Conservation (phyloP, 805 yeast genomes). For the Cyberlindnera meyerae region DNA sequence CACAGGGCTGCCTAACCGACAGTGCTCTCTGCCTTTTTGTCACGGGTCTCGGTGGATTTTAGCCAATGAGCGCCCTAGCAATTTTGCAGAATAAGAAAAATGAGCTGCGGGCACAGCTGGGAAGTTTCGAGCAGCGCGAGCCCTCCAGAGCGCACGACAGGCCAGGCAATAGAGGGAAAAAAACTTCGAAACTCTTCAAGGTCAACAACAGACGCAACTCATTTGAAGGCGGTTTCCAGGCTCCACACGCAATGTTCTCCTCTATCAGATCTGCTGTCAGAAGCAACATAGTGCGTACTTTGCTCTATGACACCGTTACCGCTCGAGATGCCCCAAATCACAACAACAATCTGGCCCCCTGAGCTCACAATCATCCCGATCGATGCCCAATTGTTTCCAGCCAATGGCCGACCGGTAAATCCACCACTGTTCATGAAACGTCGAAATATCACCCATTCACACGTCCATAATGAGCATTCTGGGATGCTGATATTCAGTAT, state of each 20-base stretch:
- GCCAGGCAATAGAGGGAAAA: slow-evolving; percentile 3
- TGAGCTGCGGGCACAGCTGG: slow-evolving; percentile 8
- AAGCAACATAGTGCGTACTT: slow-evolving; percentile 26
- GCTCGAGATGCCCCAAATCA: too few relatives aligned
- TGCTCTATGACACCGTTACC: too few relatives aligned
- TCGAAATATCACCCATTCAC: too few relatives aligned
- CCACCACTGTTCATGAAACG: background rate
- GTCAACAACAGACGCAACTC: slow-evolving; percentile 1
- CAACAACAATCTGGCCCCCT: background rate
- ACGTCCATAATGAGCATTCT: too few relatives aligned
- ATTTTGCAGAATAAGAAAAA: slow-evolving; percentile 15
- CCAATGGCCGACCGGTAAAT: slow-evolving; percentile 7
- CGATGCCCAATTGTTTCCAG: slow-evolving; percentile 2
- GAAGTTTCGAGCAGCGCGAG: background rate
- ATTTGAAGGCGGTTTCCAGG: background rate
- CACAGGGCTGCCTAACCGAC: slow-evolving; percentile 10
- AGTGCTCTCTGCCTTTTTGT: too few relatives aligned
- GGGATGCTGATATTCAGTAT: too few relatives aligned
- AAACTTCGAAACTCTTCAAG: slow-evolving; percentile 7
- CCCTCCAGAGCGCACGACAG: background rate
- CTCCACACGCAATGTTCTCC: slow-evolving; percentile 25
- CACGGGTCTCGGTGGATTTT: slow-evolving; percentile 7
- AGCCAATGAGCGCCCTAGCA: slow-evolving; percentile 25
- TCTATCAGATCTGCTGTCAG: slow-evolving; percentile 29
- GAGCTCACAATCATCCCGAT: background rate